Evolutionary conservation across 805 yeast species (phyloP), one percentile per base, ranked within the genome.

Genomic region (Candida silvicultrix): DNA sequence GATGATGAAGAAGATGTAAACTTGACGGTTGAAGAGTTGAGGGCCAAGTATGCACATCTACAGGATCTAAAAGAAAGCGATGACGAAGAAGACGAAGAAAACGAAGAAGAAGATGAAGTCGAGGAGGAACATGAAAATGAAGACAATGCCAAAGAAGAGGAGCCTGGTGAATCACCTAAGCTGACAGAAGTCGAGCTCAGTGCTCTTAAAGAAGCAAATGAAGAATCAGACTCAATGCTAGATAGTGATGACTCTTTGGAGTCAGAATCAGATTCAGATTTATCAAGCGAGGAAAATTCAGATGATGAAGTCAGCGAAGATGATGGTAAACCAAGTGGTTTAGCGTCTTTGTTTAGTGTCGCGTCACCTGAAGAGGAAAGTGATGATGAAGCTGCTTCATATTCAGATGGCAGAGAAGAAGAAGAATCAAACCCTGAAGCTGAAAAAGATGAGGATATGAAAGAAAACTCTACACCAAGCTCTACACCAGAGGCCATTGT

Each of bases 401-500:
- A 45, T 5, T 42, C 16, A 20, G 58, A 52, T 9, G 54, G 46
- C 34, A 58, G 52, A 22, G 53, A 36, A 22, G 54, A 37, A 22
- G 51, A 43, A 8, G 52, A 46, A 38, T 23, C 42, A 2, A 51
- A 52, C 12, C 59, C 49, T n/a, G 59, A 50, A 14, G 55, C 49
- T n/a, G 51, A 46, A 18, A 54, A 48, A 28, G 40, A 45, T 9
- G 48, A 50, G 1, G 58, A 59, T 8, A 29, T 43, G 16, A 40
- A 48, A 25, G 48, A 45, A 31, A 38, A 45, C 8, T 47, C 46
- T 5, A 69, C 72, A 1, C 68, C 72, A 8, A 57, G 63, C 16
- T 65, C 71, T 4, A 62, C 71, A 1, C 70, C 71, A 8, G 66
- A 60, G 14, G 59, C 57, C 36, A 64, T 58, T 37, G 64, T 58